Percentiles rank a stretch among this genome's conserved stretches.
Conservation (phyloP, 2,329 filamentous ascomycete species). For the Scytalidium sp. region DNA sequence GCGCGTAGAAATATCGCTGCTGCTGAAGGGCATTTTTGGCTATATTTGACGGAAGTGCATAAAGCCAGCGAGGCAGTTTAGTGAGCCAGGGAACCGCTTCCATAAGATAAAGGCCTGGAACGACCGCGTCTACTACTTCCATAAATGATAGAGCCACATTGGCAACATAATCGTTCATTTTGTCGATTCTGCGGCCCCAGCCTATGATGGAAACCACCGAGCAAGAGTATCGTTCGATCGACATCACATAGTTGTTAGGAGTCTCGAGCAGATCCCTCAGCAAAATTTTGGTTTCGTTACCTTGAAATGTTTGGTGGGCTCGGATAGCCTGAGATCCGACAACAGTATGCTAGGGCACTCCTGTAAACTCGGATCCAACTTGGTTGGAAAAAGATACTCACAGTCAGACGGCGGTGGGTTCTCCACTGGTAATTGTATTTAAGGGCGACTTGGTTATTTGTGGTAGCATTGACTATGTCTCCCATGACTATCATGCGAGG, state of each 20-base stretch:
- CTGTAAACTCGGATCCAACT: too few species aligned
- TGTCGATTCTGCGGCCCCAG: neutral
- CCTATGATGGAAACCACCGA: neutral
- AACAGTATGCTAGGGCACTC: neutral
- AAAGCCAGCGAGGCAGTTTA: neutral
- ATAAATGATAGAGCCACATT: neutral
- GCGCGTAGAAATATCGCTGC: neutral
- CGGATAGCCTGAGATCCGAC: neutral
- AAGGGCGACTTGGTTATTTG: neutral
- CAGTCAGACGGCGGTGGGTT: neutral
- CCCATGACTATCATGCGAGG: constrained; percentile 6
- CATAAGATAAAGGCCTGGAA: neutral
- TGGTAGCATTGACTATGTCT: neutral
- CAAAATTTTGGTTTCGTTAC: neutral
- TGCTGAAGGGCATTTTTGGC: neutral
- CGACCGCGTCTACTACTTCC: neutral
- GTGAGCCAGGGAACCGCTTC: neutral
- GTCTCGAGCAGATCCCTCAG: neutral
- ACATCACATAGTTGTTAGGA: neutral
- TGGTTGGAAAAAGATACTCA: too few species aligned
- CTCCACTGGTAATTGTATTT: neutral
- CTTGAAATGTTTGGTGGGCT: neutral
- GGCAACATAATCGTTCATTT: neutral
- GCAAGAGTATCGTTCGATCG: neutral
- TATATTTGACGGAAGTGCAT: neutral